These are phyloP conservation scores for Talaromyces sp. DNA, from an alignment of 2,329 filamentous ascomycete genomes.

Conservation along the genomic window DNA sequence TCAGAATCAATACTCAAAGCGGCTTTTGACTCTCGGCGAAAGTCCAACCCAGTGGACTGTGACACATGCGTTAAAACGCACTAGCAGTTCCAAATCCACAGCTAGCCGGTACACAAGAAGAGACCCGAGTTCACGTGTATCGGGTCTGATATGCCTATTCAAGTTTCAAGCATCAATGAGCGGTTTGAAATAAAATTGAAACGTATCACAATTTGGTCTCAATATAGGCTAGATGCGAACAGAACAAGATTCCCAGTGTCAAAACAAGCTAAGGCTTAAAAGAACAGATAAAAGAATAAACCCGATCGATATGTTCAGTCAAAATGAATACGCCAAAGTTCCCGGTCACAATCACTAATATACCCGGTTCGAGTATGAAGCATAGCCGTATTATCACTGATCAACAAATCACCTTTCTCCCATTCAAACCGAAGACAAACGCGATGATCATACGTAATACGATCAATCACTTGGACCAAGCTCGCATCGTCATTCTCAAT, in stretches of 20 bases:
- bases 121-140: no score
- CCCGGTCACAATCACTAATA: conserved; percentile 27
- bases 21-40: no score
- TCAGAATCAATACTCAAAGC: no score
- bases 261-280: no score
- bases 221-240: not conserved
- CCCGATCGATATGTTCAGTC: conserved; percentile 15
- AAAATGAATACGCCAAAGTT: conserved; percentile 32
- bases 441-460: conserved; percentile 53
- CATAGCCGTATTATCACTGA: conserved; percentile 54
- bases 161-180: no score
- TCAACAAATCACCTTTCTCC: conserved; percentile 58
- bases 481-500: conserved; percentile 48
- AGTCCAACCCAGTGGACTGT: no score
- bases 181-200: no score
- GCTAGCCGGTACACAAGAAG: no score
- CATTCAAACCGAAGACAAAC: conserved; percentile 56
- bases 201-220: not conserved
- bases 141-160: no score
- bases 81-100: no score
- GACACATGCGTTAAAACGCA: no score
- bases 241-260: not conserved
- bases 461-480: conserved; percentile 45
- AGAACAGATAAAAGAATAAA: not conserved
- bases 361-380: conserved; percentile 32